Evolutionary conservation across 257 asterid species (phyloP).

Genomic region (Solanum chilense): DNA sequence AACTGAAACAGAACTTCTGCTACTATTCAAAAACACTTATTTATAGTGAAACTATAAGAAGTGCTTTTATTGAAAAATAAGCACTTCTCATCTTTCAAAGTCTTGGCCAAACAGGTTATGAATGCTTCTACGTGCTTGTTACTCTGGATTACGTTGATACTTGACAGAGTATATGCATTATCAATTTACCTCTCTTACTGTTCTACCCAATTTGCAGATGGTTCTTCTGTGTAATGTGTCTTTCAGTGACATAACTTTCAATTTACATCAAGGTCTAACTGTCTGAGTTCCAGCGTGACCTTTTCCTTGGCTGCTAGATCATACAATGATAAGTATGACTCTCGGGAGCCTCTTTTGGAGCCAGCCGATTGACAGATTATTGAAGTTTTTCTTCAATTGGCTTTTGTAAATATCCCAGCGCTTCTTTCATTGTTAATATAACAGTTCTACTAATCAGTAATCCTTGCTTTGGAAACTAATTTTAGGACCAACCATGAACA

Average conservation of each 20-base stretch:
- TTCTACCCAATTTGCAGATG: slow-evolving; percentile 44
- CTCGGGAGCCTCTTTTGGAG: slow-evolving; percentile 95
- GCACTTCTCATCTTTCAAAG: neutral
- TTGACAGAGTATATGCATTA: neutral
- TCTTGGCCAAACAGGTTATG: neutral
- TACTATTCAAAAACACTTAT: neutral
- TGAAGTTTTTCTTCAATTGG: slow-evolving; percentile 39
- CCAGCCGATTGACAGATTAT: slow-evolving; percentile 75
- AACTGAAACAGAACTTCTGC: neutral
- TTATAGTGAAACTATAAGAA: neutral
- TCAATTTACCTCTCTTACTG: slow-evolving; percentile 5
- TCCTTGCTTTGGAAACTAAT: neutral
- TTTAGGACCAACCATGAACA: neutral
- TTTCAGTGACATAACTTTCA: slow-evolving; percentile 57
- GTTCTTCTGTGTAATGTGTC: slow-evolving; percentile 88
- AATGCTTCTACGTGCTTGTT: neutral
- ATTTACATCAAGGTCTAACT: slow-evolving; percentile 54
- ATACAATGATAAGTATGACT: slow-evolving; percentile 71
- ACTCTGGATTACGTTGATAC: neutral
- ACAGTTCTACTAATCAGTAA: neutral
- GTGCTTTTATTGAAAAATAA: neutral
- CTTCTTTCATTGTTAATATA: neutral
- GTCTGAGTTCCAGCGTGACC: slow-evolving; percentile 41
- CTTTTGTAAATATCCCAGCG: neutral
- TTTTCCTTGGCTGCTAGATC: slow-evolving; percentile 79